phyloP scores from a whole-genome alignment of 2,329 filamentous ascomycete species.

The Aspergillus terreus region DNA sequence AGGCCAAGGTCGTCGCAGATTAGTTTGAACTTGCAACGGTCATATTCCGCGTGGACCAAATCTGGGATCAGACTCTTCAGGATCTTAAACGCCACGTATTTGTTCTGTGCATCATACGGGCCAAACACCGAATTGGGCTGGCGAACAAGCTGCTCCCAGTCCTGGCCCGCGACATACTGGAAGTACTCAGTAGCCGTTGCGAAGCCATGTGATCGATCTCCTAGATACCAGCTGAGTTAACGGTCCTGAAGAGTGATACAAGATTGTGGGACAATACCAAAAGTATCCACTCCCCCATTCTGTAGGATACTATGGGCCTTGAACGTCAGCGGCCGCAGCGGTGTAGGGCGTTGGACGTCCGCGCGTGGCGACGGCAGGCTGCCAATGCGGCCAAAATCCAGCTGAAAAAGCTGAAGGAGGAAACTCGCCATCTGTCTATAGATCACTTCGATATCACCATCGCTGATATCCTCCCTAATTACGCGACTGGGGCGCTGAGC shows the following conservation, averaged over 20 bases:
- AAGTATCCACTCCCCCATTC: conserved; percentile 28
- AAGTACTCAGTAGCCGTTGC: conserved; percentile 32
- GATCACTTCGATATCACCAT: conserved; percentile 23
- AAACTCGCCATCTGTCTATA: conserved; percentile 27
- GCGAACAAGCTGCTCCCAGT: conserved; percentile 32
- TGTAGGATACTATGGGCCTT: conserved; percentile 31
- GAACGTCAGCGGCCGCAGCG: conserved; percentile 28
- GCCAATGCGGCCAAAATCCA: conserved; percentile 29
- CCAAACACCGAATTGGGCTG: conserved; percentile 32
- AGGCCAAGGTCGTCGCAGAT: conserved; percentile 37
- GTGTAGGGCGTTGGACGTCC: conserved; percentile 10
- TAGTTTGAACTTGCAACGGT: conserved; percentile 33
- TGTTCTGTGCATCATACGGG: conserved; percentile 23
- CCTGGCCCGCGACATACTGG: conserved; percentile 27
- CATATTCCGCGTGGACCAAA: conserved; percentile 21
- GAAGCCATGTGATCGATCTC: conserved; percentile 24
- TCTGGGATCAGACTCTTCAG: conserved; percentile 24
- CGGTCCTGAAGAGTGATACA: too few species aligned
- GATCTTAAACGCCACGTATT: conserved; percentile 28
- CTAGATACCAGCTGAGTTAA: conserved; percentile 16
- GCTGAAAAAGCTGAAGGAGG: conserved; percentile 25
- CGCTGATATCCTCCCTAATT: conserved; percentile 30
- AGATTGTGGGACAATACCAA: conserved; percentile 13
- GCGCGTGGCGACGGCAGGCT: conserved; percentile 21
- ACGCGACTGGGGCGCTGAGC: conserved; percentile 40